Evolutionary conservation across 257 asterid genomes (phyloP), one percentile per base, ranked within the genome.

Genomic region (Paraleonurus japonicus): DNA sequence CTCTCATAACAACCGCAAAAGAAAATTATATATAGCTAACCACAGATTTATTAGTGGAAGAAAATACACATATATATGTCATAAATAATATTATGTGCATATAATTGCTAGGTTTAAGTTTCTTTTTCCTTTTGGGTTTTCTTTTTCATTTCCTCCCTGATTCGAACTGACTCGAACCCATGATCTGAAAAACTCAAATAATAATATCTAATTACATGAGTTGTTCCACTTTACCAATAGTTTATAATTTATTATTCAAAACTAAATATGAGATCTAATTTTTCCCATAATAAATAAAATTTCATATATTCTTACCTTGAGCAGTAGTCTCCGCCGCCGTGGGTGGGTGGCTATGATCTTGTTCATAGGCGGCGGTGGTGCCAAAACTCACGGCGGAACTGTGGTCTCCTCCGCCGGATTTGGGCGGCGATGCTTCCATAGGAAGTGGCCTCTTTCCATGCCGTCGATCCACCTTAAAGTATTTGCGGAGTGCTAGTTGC

Each of bases 391-490:
- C 45, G 74, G 70, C 8, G 73, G 73, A 30, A 9, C 41, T 3
- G 20, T 53, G 28, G 48, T 23, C 8, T 51, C 28, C 67, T 28
- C 68, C 81, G 3, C 33, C 75, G 75, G 22, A 39, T 68, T 57
- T 65, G 67, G 48, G 75, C 84, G 79, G 67, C 83, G 86, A 35
- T 35, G 86, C 82, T 81, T 81, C 86, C 89, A 71, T 48, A 2
- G 81, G 83, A 73, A 81, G 82, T 48, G 83, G 65, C 74, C 85
- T 77, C 80, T 82, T 84, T 74, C 85, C 85, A 86, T 81, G 78
- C 79, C 87, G 53, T 73, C 71, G 85, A 86, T 86, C 87, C 92
- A 83, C 88, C 65, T 77, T 85, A 62, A 11, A 59, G n/a, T 73
- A n/a, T 64, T n/a, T 15, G 39, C 23, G 15, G 64, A n/a, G 0